phyloP scores from a whole-genome alignment of 768 basidiomycete species.

The Trametes meyenii region DNA sequence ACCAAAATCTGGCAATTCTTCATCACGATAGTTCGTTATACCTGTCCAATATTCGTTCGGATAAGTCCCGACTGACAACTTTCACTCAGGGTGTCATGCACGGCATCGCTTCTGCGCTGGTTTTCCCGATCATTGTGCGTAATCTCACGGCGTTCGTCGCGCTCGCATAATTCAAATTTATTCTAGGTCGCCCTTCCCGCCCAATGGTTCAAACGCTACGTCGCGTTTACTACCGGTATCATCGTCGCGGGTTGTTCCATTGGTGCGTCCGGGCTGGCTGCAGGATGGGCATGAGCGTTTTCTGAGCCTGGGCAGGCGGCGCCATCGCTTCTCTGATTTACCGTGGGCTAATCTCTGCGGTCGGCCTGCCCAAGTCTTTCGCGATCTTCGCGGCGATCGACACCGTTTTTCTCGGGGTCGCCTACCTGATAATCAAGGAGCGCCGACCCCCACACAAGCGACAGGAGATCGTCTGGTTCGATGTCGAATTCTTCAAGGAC shows the following conservation, averaged over 20 bases:
- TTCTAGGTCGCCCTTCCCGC: constrained; percentile 24
- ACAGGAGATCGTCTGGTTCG: constrained; percentile 24
- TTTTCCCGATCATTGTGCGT: constrained; percentile 26
- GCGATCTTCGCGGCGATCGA: constrained; percentile 35
- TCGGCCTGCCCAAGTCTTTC: constrained; percentile 38
- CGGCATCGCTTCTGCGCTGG: constrained; percentile 26
- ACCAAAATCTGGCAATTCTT: too few relatives aligned
- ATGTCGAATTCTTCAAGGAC: constrained; percentile 25
- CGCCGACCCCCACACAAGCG: constrained; percentile 25
- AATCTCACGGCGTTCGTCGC: background rate
- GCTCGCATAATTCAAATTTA: background rate
- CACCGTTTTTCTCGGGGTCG: constrained; percentile 30
- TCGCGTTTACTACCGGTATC: constrained; percentile 24
- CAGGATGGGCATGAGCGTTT: background rate
- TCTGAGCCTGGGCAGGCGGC: constrained; percentile 15
- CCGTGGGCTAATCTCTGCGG: constrained; percentile 26
- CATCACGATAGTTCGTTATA: too few relatives aligned
- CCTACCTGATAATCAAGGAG: constrained; percentile 38
- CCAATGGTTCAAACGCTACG: constrained; percentile 26
- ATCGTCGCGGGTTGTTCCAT: constrained; percentile 26
- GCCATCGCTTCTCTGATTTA: constrained; percentile 22
- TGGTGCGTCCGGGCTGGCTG: constrained; percentile 5
- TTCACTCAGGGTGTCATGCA: constrained; percentile 34
- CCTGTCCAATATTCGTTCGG: too few relatives aligned
- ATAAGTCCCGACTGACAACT: too few relatives aligned